Base-by-base conservation (phyloP, 2,329 filamentous ascomycete genomes). In the Epichloe coenophiala region DNA sequence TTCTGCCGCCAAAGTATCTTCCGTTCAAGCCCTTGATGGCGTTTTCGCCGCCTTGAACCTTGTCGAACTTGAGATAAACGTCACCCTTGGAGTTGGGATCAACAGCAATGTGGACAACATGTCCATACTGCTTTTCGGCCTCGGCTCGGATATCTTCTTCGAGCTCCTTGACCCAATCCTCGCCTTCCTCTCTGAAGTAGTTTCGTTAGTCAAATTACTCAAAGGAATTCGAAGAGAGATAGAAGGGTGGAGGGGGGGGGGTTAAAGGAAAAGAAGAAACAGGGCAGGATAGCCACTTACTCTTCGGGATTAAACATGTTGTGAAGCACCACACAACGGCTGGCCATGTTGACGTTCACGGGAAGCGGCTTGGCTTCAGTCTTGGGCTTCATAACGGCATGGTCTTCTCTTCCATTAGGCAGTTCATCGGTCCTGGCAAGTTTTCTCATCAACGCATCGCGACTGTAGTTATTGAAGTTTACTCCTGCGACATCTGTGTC, bases 381-480 rank as follows among this genome's bases (percentile, higher is more conserved):
- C 70, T 86, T 89, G 57, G 87, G 84, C 65, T 88, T 88, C 57
- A 83, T 72, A 53, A 85, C 74, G 68, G 86, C 83, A 65, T 80
- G 78, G 69, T 87, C 81, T 59, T 84, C 80, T 61, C 78, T 80
- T 60, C 76, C 72, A 61, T 79, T 78, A 59, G 76, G 71, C 55
- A 76, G 71, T 65, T 97, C 89, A 71, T 97, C 90, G 72, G 86
- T 91, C 77, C 93, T 84, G 65, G 93, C 90, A 70, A 98, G 86
- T 73, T 97, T 96, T 69, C 88, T 83, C 93, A 98, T 98, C 71
- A 98, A 83, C 65, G 90, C 88, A 74, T 97, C 89, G 72, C 93
- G 88, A 76, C 88, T 95, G 75, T 95, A 96, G 70, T 96, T 96
- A 78, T 89, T 95, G 84, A 97, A 97, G 72, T 97, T 97, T 70